phyloP scores from a whole-genome alignment of 805 yeast species.

The Blastobotrys americana region DNA sequence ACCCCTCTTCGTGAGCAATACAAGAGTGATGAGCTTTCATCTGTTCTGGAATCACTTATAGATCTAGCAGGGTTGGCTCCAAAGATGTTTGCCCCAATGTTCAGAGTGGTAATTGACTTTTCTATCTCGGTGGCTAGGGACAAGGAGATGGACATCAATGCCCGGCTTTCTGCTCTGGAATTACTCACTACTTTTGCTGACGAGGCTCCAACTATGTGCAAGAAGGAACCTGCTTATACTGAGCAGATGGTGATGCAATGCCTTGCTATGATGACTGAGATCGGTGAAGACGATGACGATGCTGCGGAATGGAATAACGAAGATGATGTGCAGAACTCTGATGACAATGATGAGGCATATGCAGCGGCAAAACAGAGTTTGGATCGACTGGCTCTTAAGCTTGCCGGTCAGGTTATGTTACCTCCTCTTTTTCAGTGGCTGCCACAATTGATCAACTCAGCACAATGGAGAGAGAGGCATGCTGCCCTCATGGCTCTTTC shows the following conservation, averaged over 20 bases:
- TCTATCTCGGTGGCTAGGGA: constrained; percentile 78
- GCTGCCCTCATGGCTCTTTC: constrained; percentile 96
- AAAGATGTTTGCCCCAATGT: constrained; percentile 86
- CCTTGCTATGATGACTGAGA: constrained; percentile 83
- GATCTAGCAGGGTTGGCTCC: constrained; percentile 93
- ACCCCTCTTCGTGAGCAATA: constrained; percentile 77
- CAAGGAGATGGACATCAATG: constrained; percentile 65
- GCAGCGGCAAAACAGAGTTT: constrained; percentile 92
- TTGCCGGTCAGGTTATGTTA: constrained; percentile 78
- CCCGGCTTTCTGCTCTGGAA: constrained; percentile 84
- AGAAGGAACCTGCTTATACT: constrained; percentile 64
- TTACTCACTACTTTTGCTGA: constrained; percentile 86
- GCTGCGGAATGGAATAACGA: constrained; percentile 80
- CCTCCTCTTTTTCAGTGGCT: constrained; percentile 79
- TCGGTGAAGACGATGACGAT: constrained; percentile 78
- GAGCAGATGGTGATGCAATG: constrained; percentile 64
- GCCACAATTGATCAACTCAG: constrained; percentile 72
- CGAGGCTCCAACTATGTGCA: constrained; percentile 93
- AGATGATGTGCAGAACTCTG: constrained; percentile 69
- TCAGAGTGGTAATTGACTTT: constrained; percentile 78
- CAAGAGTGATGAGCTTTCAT: constrained; percentile 71
- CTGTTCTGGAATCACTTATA: constrained; percentile 81
- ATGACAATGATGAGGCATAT: constrained; percentile 77
- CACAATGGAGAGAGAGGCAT: constrained; percentile 89
- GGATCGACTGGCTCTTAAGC: constrained; percentile 77